Base-by-base conservation (phyloP, 1,139 yeast genomes). In the Yarrowia galli region DNA sequence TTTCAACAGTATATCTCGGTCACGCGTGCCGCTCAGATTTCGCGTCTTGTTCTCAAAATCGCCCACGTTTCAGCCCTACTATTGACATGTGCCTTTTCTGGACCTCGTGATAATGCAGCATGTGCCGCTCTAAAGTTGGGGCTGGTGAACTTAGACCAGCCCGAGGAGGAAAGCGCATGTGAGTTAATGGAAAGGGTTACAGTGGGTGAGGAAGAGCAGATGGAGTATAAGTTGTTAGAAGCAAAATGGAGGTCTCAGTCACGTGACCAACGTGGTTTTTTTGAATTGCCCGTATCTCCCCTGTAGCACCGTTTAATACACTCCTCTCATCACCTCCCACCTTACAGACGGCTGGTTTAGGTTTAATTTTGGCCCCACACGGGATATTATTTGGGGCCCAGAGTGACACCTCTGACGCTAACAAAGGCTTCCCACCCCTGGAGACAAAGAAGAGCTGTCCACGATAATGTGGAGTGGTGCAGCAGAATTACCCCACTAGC, bases 111-210 rank as follows among this genome's bases (percentile, higher is more conserved):
- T 35, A 18, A 35, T 51, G 58, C 58, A 49, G 23, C 16, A 32
- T 28, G 22, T 1, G 40, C n/a, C 9, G 4, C 6, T 6, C 8
- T 49, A 36, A 53, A 15, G 32, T 36, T 36, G 45, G 12, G 60
- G 60, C 60, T 53, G 60, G 60, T 15, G 20, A 53, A 53, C 35
- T 20, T 53, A 7, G 45, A 53, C 60, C 60, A 53, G 60, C 60
- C 60, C 60, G 45, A 18, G 3, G 43, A 0, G 43, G n/a, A 40
- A 15, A 40, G 20, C n/a, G 43, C 5, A 4, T 6, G 6, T 12
- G 7, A 12, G 32, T 9, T 23, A n/a, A n/a, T 15, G 18, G 28
- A 15, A 8, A 8, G 32, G 32, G 18, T 25, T 12, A 4, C 23
- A 13, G 53, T 4, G 22, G 36, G 6, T 10, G 23, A 18, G 12